Base-by-base conservation (phyloP, 2,329 filamentous ascomycete genomes). In the Verticillium tricorpus region DNA sequence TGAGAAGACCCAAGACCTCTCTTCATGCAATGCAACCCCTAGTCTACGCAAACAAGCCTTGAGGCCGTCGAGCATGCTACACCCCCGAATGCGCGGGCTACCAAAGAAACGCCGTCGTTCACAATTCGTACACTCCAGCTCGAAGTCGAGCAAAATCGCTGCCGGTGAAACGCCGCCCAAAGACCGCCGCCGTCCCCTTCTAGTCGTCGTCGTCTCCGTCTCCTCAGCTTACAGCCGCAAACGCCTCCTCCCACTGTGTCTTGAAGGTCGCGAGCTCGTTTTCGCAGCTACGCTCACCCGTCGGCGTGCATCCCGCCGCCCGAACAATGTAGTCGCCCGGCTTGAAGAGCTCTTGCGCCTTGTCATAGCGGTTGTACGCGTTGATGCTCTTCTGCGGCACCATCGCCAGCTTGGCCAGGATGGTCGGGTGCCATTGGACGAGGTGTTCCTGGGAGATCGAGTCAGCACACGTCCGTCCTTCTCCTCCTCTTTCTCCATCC, bases 351-450 rank as follows among this genome's bases (percentile, higher is more conserved):
- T 85, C 80, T 17, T 85, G 85, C 59, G 89, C 88, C 62, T 81
- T 74, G 25, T 77, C 76, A 52, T 73, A 72, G 59, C 77, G 76
- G 64, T 82, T 88, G 75, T 97, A 98, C 0, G 91, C 85, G 71
- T 96, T 96, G 73, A 99, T 79, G 37, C 84, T 81, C 59, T 89
- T 85, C 76, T 99, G 95, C 2, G 94, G 93, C n/a, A 99, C 82
- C 25, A 99, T 82, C 1, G 91, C 93, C 64, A 98, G 79, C 72
- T 93, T 95, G 40, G 94, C 92, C 12, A 99, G 85, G 55, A 99
- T 89, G 0, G 95, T 99, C 32, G 94, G 93, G 73, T 99, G 95
- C 96, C 95, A 99, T 80, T 97, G 94, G 37, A 92, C 87, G 67
- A 94, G 90, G 72, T 95, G 91, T 76, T 94, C 91, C 90, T 93